A percentile compares a stretch with the other conserved stretches of the same genome.
Conservation (phyloP, 176 grass and related monocot genomes). For the Tillandsia leiboldiana region DNA sequence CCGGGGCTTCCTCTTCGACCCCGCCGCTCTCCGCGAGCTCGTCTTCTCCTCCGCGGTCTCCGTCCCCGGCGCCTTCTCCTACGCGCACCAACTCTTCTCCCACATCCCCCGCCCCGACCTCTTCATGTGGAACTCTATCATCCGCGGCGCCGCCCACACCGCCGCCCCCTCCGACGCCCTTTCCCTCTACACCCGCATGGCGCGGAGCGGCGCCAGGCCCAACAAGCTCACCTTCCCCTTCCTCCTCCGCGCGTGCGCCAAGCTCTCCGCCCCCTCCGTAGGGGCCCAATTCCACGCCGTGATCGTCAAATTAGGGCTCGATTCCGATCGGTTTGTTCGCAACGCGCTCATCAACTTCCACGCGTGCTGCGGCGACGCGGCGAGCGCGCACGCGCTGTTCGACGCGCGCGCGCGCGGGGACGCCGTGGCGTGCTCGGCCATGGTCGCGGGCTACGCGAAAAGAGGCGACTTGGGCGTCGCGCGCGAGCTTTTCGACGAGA, state of each 20-base stretch:
- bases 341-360: conserved; percentile 87
- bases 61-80: conserved; percentile 33
- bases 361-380: conserved; percentile 54
- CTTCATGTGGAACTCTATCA: conserved; percentile 93
- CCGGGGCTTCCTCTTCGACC: conserved; percentile 55
- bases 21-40: conserved; percentile 59
- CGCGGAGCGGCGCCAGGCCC: conserved; percentile 29
- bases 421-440: conserved; percentile 60
- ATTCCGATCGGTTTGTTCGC: conserved; percentile 48
- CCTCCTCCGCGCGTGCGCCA: conserved; percentile 71
- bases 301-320: conserved; percentile 40
- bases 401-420: conserved; percentile 36
- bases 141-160: conserved; percentile 53
- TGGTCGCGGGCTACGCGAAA: conserved; percentile 54
- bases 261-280: conserved; percentile 28
- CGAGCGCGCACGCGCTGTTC: conserved; percentile 42
- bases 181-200: conserved; percentile 43
- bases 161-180: conserved; percentile 43
- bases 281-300: conserved; percentile 60
- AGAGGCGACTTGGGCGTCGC: conserved; percentile 56
- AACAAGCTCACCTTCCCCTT: conserved; percentile 79
- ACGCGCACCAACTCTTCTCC: conserved; percentile 72
- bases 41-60: conserved; percentile 44
- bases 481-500: conserved; percentile 59
- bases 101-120: conserved; percentile 56